Evolutionary conservation across 2,329 filamentous ascomycete genomes (phyloP), one percentile per base, ranked within the genome.

Genomic region (Gnomoniopsis smithogilvyi): DNA sequence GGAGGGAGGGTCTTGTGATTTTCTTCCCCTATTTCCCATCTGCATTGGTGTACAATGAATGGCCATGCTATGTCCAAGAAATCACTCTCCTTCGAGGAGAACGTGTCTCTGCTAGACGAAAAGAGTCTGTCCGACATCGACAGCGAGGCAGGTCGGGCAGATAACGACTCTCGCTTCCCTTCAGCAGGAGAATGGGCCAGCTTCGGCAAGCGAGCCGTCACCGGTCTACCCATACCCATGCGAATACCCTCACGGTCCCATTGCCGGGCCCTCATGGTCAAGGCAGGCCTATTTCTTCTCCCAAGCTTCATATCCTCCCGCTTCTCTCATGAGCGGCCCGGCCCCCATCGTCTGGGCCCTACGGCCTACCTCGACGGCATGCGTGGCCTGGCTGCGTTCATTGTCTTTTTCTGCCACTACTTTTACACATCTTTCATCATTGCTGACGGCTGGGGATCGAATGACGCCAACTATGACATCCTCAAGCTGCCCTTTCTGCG

Each of bases 361-460:
- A 85, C 82, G 10, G 76, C 82, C 8, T 84, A 85, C 64, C 79
- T 85, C 50, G 82, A 85, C 64, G 82, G 82, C 61, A 80, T 85
- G 74, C 77, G 82, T 62, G 82, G 82, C 15, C 68, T 84, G 14
- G 82, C 81, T 43, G 81, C 81, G 6, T 73, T 84, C 34, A 75
- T 80, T 60, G 82, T 85, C 62, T 81, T 80, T 68, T 80, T 83
- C 68, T 85, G 81, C 64, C 82, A 85, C 69, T 82, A 79, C 66
- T 76, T 74, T 53, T 85, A 83, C 67, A 80, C 80, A 43, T 74
- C 72, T 63, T 83, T 81, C 69, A 68, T 68, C 67, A 79, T 84
- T 63, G 77, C 79, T 56, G 75, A 80, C 62, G 77, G 79, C 22
- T 83, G 74, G 70, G 81, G 80, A 45, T 74, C 70, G 55, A 71